These are phyloP conservation scores for Aspergillus chevalieri DNA, from an alignment of 2,329 filamentous ascomycete genomes.

Conservation along the genomic window DNA sequence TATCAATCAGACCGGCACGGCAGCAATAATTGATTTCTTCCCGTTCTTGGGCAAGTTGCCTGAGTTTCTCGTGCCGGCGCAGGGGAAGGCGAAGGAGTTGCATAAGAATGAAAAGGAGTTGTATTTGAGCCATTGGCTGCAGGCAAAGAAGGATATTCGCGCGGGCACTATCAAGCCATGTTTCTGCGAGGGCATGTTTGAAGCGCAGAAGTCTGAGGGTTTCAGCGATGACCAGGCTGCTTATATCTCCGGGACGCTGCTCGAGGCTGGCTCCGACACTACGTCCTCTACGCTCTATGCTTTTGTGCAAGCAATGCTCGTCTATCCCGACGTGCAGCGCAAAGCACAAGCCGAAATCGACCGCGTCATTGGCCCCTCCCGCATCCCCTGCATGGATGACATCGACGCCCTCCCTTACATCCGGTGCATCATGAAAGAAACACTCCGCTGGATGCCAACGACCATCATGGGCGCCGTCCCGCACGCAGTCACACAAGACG, in stretches of 20 bases:
- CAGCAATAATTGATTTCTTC: slow-evolving; percentile 43
- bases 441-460: slow-evolving; percentile 36
- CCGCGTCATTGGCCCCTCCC: slow-evolving; percentile 21
- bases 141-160: slow-evolving; percentile 31
- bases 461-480: slow-evolving; percentile 41
- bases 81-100: slow-evolving; percentile 35
- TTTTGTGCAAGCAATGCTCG: slow-evolving; percentile 45
- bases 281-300: slow-evolving; percentile 45
- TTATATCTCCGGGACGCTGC: slow-evolving; percentile 25
- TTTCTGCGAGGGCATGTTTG: slow-evolving; percentile 20
- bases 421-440: slow-evolving; percentile 28
- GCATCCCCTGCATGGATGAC: slow-evolving; percentile 30
- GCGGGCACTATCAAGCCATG: slow-evolving; percentile 24
- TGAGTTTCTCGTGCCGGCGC: slow-evolving; percentile 32
- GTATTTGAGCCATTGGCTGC: slow-evolving; percentile 38
- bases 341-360: slow-evolving; percentile 38
- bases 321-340: slow-evolving; percentile 40
- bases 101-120: slow-evolving; percentile 41
- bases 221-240: slow-evolving; percentile 30
- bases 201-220: slow-evolving; percentile 24
- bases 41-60: slow-evolving; percentile 43
- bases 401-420: slow-evolving; percentile 28
- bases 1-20: slow-evolving; percentile 38
- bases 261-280: slow-evolving; percentile 47
- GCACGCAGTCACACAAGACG: slow-evolving; percentile 45